Evolutionary conservation across 345 rosid species (phyloP).

Genomic region (Ceriops tagal): DNA sequence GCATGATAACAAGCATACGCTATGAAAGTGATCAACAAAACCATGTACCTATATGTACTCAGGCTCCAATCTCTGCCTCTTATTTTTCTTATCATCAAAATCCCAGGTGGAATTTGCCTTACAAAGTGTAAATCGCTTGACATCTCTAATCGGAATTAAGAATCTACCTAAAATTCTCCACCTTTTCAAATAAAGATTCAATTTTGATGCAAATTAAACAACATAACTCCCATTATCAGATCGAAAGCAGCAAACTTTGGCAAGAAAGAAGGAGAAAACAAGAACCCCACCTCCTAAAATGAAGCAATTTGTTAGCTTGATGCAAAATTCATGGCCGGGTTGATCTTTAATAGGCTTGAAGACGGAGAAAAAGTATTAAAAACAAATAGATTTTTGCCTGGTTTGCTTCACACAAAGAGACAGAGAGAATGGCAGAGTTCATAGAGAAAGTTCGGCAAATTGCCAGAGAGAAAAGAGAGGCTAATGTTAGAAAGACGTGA

Average conservation of each 20-base stretch:
- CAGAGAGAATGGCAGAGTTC: too few relatives aligned
- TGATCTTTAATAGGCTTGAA: background rate
- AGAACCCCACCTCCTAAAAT: background rate
- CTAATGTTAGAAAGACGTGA: background rate
- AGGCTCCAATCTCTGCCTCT: conserved; percentile 68
- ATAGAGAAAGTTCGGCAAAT: too few relatives aligned
- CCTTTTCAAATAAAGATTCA: background rate
- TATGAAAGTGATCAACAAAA: conserved; percentile 65
- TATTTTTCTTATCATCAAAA: conserved; percentile 38
- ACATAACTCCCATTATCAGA: background rate
- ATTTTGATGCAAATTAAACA: background rate
- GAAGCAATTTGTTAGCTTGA: background rate
- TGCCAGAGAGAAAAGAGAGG: too few relatives aligned
- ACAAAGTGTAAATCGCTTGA: conserved; percentile 25
- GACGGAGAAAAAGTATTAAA: background rate
- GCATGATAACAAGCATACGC: conserved; percentile 89
- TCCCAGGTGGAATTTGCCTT: conserved; percentile 66
- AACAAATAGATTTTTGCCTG: background rate
- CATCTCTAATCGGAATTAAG: conserved; percentile 24
- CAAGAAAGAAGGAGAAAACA: background rate
- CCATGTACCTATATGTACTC: conserved; percentile 50
- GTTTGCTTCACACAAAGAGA: conserved; percentile 3
- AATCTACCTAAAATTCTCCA: conserved; percentile 12
- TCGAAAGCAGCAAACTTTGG: background rate
- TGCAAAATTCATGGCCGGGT: background rate